Base-by-base conservation (phyloP, 2,329 filamentous ascomycete genomes). In the Trichoderma sp. region DNA sequence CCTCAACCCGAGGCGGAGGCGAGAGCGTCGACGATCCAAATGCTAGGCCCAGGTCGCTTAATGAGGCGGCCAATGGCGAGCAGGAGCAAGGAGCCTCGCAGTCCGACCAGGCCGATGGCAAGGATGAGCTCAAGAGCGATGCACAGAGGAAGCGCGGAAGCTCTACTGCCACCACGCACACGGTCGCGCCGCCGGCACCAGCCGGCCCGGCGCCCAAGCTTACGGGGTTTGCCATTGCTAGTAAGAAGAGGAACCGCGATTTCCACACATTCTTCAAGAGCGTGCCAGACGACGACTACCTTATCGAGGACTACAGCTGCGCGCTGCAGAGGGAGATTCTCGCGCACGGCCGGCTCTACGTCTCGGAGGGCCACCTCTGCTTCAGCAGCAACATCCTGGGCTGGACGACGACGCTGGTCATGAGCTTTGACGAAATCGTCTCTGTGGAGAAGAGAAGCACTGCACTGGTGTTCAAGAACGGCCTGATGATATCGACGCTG, bases 321-420 rank as follows among this genome's bases (percentile, higher is more conserved):
- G 95, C 95, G 4, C 78, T 99, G 66, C 95, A 99, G 77, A 88
- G 93, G 69, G 96, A 99, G 74, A 99, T 99, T 67, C 85, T 99
- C 43, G 88, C 96, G 7, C 95, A 97, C 70, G 95, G 95, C 6
- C 87, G 95, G 47, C 84, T 99, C 15, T 99, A 99, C 73, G 92
- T 99, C 48, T 98, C 95, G 0, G 95, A 99, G 78, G 93, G 94
- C 12, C 94, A 99, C 74, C 87, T 99, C 54, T 99, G 95, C 80
- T 99, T 99, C 78, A 97, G 93, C 73, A 98, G 95, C 81, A 99
- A 99, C 75, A 99, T 99, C 69, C 86, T 99, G 54, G 95, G 95
- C 62, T 99, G 95, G 95, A 91, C 96, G 24, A 99, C 95, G 0
- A 99, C 95, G 1, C 82, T 99, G 48, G 94, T 99, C 60, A 97